phyloP scores from a whole-genome alignment of 345 rosid species.

The Raphanus sativus region DNA sequence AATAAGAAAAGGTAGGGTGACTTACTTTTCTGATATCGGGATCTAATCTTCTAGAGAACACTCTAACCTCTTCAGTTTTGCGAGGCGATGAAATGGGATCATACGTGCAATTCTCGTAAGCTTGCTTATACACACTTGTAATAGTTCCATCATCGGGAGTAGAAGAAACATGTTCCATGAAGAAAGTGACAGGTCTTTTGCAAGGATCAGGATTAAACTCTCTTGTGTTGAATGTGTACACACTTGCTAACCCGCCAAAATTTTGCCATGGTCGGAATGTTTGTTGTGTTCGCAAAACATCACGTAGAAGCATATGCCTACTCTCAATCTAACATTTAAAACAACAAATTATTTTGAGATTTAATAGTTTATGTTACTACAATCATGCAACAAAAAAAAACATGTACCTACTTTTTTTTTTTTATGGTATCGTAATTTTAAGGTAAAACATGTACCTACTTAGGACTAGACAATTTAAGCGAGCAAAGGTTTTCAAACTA shows the following conservation, averaged over 20 bases:
- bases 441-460: too few relatives aligned
- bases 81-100: slow-evolving; percentile 51
- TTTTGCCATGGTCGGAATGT: slow-evolving; percentile 68
- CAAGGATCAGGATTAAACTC: slow-evolving; percentile 58
- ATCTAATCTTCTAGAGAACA: slow-evolving; percentile 55
- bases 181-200: slow-evolving; percentile 65
- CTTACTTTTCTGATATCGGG: slow-evolving; percentile 58
- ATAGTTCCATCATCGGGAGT: slow-evolving; percentile 30
- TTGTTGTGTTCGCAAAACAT: slow-evolving; percentile 51
- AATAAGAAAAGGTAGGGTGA: neutral
- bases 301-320: slow-evolving; percentile 43
- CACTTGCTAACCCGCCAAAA: slow-evolving; percentile 34
- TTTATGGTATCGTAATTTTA: too few relatives aligned
- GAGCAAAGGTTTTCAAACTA: too few relatives aligned
- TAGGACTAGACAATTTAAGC: too few relatives aligned
- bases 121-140: slow-evolving; percentile 53
- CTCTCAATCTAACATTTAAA: slow-evolving; percentile 36
- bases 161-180: slow-evolving; percentile 45
- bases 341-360: neutral
- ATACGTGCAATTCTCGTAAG: slow-evolving; percentile 48
- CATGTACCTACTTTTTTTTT: too few relatives aligned
- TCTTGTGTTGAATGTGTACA: slow-evolving; percentile 63
- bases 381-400: too few relatives aligned
- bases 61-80: slow-evolving; percentile 63
- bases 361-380: too few relatives aligned